phyloP scores from a whole-genome alignment of 805 yeast species.

The Yamadazyma scolyti region DNA sequence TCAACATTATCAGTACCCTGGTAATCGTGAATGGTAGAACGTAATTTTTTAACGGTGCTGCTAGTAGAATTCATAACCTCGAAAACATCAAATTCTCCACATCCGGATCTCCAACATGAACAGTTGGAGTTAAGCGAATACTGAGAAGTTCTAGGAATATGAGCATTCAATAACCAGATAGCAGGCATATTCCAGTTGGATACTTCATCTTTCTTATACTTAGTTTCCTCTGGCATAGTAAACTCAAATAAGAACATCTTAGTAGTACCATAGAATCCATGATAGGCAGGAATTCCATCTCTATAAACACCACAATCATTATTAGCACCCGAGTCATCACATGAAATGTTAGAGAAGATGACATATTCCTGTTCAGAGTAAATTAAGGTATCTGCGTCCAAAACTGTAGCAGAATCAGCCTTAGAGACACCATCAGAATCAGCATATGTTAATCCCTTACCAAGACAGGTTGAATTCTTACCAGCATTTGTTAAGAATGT shows the following conservation, averaged over 20 bases:
- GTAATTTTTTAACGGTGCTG: constrained; percentile 37
- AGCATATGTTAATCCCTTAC: constrained; percentile 64
- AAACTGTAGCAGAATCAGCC: constrained; percentile 45
- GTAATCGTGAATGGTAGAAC: constrained; percentile 70
- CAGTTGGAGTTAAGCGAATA: constrained; percentile 59
- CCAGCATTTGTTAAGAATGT: constrained; percentile 70
- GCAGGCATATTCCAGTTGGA: constrained; percentile 63
- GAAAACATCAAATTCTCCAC: constrained; percentile 77
- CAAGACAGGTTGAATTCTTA: constrained; percentile 56
- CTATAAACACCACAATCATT: constrained; percentile 76
- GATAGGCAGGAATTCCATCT: constrained; percentile 68
- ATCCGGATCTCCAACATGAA: constrained; percentile 75
- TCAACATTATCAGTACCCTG: constrained; percentile 66
- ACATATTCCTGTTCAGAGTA: constrained; percentile 57
- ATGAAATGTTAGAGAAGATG: constrained; percentile 56
- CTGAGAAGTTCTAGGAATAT: constrained; percentile 73
- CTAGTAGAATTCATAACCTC: constrained; percentile 56
- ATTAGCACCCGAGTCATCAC: constrained; percentile 50
- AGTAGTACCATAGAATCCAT: constrained; percentile 63
- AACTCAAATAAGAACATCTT: constrained; percentile 75
- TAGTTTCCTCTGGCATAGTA: constrained; percentile 56
- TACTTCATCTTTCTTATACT: constrained; percentile 14
- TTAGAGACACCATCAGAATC: constrained; percentile 49
- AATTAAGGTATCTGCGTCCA: constrained; percentile 47
- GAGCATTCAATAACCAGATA: constrained; percentile 71